A percentile compares a stretch with the other conserved stretches of the same genome.
These are phyloP conservation scores for Hypholoma fasciculare DNA, from an alignment of 768 basidiomycete species.

Conservation along the genomic window DNA sequence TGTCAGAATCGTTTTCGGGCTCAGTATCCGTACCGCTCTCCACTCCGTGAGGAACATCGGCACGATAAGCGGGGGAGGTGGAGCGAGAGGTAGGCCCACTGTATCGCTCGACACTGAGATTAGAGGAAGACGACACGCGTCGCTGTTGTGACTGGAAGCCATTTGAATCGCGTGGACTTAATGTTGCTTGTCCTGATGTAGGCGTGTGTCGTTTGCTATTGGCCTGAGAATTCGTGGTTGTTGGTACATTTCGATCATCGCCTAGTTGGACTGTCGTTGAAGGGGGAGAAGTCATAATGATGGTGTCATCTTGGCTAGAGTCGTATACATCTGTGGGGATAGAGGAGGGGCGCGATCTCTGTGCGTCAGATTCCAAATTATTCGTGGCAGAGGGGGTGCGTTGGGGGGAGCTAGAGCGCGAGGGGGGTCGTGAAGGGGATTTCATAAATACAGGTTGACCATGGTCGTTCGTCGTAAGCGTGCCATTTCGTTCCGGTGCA, in stretches of 20 bases:
- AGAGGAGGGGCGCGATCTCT: slow-evolving; percentile 38
- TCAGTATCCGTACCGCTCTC: slow-evolving; percentile 80
- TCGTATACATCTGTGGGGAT: slow-evolving; percentile 21
- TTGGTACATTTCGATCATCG: slow-evolving; percentile 2
- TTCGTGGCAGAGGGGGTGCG: slow-evolving; percentile 24
- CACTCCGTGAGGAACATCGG: slow-evolving; percentile 70
- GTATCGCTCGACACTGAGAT: slow-evolving; percentile 26
- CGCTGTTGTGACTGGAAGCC: slow-evolving; percentile 19
- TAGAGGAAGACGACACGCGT: slow-evolving; percentile 31
- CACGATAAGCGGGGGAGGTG: slow-evolving; percentile 59
- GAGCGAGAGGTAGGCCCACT: slow-evolving; percentile 43
- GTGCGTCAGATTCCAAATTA: slow-evolving; percentile 17
- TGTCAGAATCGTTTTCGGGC: slow-evolving; percentile 46
- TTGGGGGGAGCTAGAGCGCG: slow-evolving; percentile 28
- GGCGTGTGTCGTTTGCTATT: neutral
- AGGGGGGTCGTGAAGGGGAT: slow-evolving; percentile 26
- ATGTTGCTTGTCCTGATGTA: slow-evolving; percentile 16
- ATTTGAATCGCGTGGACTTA: slow-evolving; percentile 27
- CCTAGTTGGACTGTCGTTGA: slow-evolving; percentile 15
- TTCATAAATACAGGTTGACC: slow-evolving; percentile 8
- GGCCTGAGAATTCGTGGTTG: neutral
- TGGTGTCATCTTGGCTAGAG: slow-evolving; percentile 41
- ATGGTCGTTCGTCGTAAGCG: slow-evolving; percentile 12
- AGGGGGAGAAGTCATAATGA: slow-evolving; percentile 36
- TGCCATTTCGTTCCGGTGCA: slow-evolving; percentile 11